Percentiles rank a stretch among this genome's conserved stretches.
Conservation (phyloP, 2,329 filamentous ascomycete species). For the Byssothecium circinans region DNA sequence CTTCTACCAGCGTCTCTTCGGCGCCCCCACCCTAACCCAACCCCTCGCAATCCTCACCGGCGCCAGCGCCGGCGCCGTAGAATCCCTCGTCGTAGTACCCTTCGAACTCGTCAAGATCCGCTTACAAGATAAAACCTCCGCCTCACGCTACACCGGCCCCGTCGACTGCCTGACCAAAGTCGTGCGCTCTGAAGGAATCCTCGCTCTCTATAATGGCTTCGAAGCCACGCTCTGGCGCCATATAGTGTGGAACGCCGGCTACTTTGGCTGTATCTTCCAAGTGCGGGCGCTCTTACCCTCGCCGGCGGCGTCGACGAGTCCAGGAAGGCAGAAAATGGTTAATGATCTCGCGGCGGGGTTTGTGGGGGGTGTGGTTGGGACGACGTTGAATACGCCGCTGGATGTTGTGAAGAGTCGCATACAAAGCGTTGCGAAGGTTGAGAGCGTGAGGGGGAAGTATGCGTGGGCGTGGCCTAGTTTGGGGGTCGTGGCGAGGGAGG, state of each 20-base stretch:
- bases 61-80: constrained; percentile 31
- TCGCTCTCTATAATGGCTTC: constrained; percentile 36
- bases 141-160: constrained; percentile 29
- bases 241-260: constrained; percentile 38
- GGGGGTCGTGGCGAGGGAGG: constrained; percentile 28
- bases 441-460: constrained; percentile 29
- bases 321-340: constrained; percentile 22
- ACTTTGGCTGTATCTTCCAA: constrained; percentile 38
- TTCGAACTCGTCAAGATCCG: constrained; percentile 37
- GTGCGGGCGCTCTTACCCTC: constrained; percentile 27
- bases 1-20: constrained; percentile 29
- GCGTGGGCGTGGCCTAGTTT: constrained; percentile 35
- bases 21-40: constrained; percentile 23
- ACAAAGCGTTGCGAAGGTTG: constrained; percentile 32
- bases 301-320: background rate
- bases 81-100: constrained; percentile 36
- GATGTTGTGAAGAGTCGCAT: constrained; percentile 39
- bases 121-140: constrained; percentile 31
- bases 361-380: constrained; percentile 32
- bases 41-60: constrained; percentile 31
- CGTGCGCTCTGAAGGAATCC: constrained; percentile 25
- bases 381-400: constrained; percentile 34
- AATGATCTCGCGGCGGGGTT: constrained; percentile 35
- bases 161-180: constrained; percentile 33
- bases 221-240: constrained; percentile 37